Evolutionary conservation across 768 basidiomycete genomes (phyloP).

Genomic region (Collybiopsis confluens): DNA sequence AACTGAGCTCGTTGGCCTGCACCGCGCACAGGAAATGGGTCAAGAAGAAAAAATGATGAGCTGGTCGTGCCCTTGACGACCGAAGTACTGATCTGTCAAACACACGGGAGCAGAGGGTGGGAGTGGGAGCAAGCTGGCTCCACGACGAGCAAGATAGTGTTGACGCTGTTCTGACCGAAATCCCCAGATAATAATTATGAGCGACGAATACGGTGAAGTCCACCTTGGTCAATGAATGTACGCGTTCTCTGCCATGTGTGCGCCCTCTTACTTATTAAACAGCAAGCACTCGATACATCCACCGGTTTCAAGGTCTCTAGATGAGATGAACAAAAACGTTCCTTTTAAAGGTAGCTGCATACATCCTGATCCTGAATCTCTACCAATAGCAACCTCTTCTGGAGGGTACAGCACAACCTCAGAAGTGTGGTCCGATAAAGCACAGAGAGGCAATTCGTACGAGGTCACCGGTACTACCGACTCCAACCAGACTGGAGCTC

Average conservation of each 20-base stretch:
- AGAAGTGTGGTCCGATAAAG: conserved; percentile 22
- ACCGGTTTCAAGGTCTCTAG: background rate
- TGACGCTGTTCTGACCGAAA: no score
- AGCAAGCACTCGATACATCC: no score
- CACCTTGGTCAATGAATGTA: conserved; percentile 3
- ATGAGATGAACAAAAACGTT: conserved; percentile 2
- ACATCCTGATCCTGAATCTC: background rate
- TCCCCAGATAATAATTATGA: conserved; percentile 1
- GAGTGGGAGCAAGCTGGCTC: no score
- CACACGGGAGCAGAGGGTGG: no score
- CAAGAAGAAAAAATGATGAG: background rate
- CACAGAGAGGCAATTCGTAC: conserved; percentile 19
- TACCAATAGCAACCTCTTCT: conserved; percentile 18
- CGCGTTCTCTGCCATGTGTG: no score
- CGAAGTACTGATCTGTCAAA: no score
- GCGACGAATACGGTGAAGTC: conserved; percentile 9
- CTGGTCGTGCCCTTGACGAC: conserved; percentile 2
- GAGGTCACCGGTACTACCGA: conserved; percentile 2
- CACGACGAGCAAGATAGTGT: no score
- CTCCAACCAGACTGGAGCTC: no score
- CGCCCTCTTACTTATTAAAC: no score
- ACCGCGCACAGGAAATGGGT: conserved; percentile 4
- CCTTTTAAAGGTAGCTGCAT: conserved; percentile 2
- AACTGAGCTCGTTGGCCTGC: background rate
- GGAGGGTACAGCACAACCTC: conserved; percentile 21